phyloP scores from a whole-genome alignment of 2,329 filamentous ascomycete genomes.

The Venturia pyrina region DNA sequence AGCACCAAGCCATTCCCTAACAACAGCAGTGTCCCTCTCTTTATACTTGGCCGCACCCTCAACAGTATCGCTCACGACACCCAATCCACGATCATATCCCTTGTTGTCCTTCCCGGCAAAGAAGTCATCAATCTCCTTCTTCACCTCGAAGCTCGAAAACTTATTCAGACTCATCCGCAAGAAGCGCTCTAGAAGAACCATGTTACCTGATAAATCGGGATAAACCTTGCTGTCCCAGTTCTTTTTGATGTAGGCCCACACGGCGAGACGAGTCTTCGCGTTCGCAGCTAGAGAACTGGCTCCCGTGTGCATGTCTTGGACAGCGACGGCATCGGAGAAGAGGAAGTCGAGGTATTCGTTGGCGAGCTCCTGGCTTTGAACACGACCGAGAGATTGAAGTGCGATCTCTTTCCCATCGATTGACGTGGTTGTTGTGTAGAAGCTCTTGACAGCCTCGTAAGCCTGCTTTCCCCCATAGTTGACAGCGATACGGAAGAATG shows the following conservation, averaged over 20 bases:
- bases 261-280: conserved; percentile 56
- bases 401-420: conserved; percentile 88
- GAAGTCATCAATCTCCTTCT: conserved; percentile 72
- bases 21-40: conserved; percentile 58
- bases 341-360: conserved; percentile 59
- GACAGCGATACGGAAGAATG: conserved; percentile 72
- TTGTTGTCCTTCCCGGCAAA: conserved; percentile 79
- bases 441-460: conserved; percentile 67
- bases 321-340: conserved; percentile 73
- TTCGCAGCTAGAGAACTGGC: conserved; percentile 66
- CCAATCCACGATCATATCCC: conserved; percentile 76
- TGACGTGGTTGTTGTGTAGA: conserved; percentile 72
- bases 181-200: conserved; percentile 83
- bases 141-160: conserved; percentile 60
- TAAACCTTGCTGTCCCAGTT: conserved; percentile 65
- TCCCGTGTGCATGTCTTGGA: conserved; percentile 80
- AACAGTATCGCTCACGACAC: conserved; percentile 78
- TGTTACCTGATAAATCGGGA: conserved; percentile 65
- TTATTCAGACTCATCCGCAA: conserved; percentile 67
- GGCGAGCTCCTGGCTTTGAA: conserved; percentile 60
- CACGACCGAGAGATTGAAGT: conserved; percentile 64
- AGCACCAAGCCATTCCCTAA: conserved; percentile 68
- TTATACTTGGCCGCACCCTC: conserved; percentile 74
- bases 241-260: conserved; percentile 79
- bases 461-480: conserved; percentile 62